Conservation (phyloP, 2,329 filamentous ascomycete genomes). For the Colletotrichum plurivorum region DNA sequence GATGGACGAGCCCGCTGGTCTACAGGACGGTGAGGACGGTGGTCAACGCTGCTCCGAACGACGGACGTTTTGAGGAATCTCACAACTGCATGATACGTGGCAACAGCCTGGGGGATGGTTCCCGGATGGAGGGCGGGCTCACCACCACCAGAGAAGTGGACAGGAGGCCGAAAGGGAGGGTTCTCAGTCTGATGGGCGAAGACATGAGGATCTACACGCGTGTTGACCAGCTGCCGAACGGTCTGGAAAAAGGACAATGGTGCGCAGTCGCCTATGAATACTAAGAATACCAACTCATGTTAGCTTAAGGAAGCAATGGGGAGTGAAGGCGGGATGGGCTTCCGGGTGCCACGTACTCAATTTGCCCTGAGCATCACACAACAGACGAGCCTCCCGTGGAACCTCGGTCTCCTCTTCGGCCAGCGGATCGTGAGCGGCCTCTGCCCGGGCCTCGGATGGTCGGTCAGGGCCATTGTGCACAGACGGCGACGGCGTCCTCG, state of each 20-base stretch:
- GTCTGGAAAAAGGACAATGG: conserved; percentile 70
- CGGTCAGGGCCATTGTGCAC: conserved; percentile 22
- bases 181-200: conserved; percentile 64
- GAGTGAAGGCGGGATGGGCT: neutral
- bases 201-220: conserved; percentile 62
- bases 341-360: conserved; percentile 47
- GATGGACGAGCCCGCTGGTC: conserved; percentile 62
- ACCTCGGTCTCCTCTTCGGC: conserved; percentile 69
- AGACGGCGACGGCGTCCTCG: conserved; percentile 37
- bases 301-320: neutral
- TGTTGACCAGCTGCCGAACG: conserved; percentile 65
- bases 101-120: conserved; percentile 40
- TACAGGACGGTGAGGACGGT: conserved; percentile 29
- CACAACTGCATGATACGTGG: conserved; percentile 44
- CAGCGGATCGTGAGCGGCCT: conserved; percentile 42
- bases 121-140: conserved; percentile 43
- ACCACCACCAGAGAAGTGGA: conserved; percentile 26
- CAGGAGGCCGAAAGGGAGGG: conserved; percentile 57
- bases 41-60: conserved; percentile 3
- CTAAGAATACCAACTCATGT: conserved; percentile 1
- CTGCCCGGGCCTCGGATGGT: conserved; percentile 3
- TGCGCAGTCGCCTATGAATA: conserved; percentile 70
- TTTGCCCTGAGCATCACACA: conserved; percentile 67
- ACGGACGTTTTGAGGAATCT: conserved; percentile 6
- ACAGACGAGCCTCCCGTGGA: conserved; percentile 65